phyloP scores from a whole-genome alignment of 164 flowering plant genomes.

The Houttuynia cordata region DNA sequence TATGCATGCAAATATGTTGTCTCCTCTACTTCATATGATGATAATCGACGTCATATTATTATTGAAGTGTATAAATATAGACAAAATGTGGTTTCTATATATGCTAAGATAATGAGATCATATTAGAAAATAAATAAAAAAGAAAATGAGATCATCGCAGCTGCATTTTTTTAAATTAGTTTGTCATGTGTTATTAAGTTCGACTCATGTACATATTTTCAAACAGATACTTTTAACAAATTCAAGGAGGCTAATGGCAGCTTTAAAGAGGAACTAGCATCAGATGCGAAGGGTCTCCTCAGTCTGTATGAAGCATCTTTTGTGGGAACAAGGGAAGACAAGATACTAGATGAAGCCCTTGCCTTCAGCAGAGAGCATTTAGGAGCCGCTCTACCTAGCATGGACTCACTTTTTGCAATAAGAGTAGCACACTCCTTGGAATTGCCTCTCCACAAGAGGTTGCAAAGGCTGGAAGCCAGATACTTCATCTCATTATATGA shows the following conservation, averaged over 20 bases:
- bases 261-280: neutral
- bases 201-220: too few relatives aligned
- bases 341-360: constrained; percentile 16
- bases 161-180: too few relatives aligned
- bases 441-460: too few relatives aligned
- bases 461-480: too few relatives aligned
- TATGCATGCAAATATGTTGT: too few relatives aligned
- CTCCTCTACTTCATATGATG: too few relatives aligned
- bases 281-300: neutral
- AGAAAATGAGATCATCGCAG: too few relatives aligned
- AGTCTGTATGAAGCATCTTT: constrained; percentile 12
- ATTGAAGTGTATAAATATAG: too few relatives aligned
- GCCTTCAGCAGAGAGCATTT: constrained; percentile 10
- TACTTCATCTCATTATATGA: constrained; percentile 1
- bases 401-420: neutral
- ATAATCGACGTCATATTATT: too few relatives aligned
- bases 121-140: too few relatives aligned
- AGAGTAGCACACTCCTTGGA: constrained; percentile 6
- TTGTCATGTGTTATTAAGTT: neutral
- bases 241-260: neutral
- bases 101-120: too few relatives aligned
- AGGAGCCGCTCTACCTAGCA: neutral
- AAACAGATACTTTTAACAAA: neutral
- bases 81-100: too few relatives aligned
- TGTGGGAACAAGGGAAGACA: constrained; percentile 14